Conservation (phyloP, 495 filamentous ascomycete species). For the Penicillium coffeae region DNA sequence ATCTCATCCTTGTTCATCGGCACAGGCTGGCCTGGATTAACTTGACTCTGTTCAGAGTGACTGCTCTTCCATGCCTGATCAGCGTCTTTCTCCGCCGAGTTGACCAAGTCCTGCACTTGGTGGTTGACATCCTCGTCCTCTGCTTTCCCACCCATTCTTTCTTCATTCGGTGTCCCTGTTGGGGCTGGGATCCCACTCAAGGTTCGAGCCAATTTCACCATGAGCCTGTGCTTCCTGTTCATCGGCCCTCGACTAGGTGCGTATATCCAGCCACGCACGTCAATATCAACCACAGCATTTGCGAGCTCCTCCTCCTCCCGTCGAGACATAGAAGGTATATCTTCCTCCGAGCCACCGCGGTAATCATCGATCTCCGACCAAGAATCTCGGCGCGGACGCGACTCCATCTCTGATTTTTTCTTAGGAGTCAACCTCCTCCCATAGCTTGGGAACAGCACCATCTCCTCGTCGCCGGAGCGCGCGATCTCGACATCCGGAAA, state of each 20-base stretch:
- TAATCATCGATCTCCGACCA: conserved; percentile 37
- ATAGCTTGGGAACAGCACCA: conserved; percentile 93
- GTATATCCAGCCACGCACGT: conserved; percentile 94
- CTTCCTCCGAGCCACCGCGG: conserved; percentile 23
- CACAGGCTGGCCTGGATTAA: conserved; percentile 42
- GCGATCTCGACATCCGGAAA: conserved; percentile 81
- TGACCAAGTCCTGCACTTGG: conserved; percentile 71
- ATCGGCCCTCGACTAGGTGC: conserved; percentile 80
- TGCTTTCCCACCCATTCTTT: conserved; percentile 18
- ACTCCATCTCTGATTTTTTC: conserved; percentile 18
- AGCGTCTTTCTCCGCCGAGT: conserved; percentile 64
- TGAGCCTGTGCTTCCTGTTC: conserved; percentile 78
- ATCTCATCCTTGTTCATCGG: conserved; percentile 68
- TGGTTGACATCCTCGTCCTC: conserved; percentile 62
- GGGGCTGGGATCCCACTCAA: conserved; percentile 80
- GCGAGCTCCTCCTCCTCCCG: conserved; percentile 70
- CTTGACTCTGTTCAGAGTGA: conserved; percentile 12
- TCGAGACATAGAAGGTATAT: conserved; percentile 41
- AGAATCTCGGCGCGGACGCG: conserved; percentile 24
- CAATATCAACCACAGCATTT: conserved; percentile 78
- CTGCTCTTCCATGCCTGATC: conserved; percentile 59
- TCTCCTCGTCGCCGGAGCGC: conserved; percentile 77
- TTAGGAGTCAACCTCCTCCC: conserved; percentile 56
- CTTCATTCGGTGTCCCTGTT: conserved; percentile 29
- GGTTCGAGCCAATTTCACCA: conserved; percentile 77